Base-by-base conservation (phyloP, 805 yeast genomes). In the Blastobotrys chiropterorum region DNA sequence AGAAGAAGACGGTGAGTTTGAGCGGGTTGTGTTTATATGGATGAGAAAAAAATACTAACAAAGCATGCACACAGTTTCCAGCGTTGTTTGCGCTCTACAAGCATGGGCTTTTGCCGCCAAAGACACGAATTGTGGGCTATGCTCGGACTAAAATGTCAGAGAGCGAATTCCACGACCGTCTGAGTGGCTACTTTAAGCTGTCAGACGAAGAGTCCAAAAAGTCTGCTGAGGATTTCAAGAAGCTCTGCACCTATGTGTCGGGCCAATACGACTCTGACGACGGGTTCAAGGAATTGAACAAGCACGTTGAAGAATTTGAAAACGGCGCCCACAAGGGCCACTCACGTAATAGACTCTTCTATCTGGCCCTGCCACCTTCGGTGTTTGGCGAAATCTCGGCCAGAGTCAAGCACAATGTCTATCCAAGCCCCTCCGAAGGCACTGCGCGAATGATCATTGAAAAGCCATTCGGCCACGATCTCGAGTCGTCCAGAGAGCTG, bases 391-490 rank as follows among this genome's bases (percentile, higher is more conserved):
- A 75, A 38, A 98, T 92, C 45, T 88, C 94, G 47, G 70, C 74
- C 46, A 80, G 86, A 56, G 72, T 94, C 64, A 89, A 86, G 72
- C 72, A 79, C 60, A 69, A 78, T 63, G 79, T 80, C 58, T 86
- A 90, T 68, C 81, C 85, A 6, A 75, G 74, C 39, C 34, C 5
- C 5, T 66, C 69, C 39, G 73, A 79, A 49, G 96, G 96, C 49
- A 64, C 76, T 50, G 82, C 89, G 38, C 81, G 97, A 68, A 73
- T 94, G 59, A 88, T 94, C 63, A 87, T 94, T 51, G 99, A 94
- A 73, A 94, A 94, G 75, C 99, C 99, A 40, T 94, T 94, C 66
- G 99, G 99, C 56, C 94, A 82, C 68, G 98, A 94, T 68, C 79
- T 94, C 62, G 79, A 77, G 55, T 76, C 89, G 49, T 82, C 95